phyloP scores from a whole-genome alignment of 2,329 filamentous ascomycete genomes.

The Furcasterigmium sp. region DNA sequence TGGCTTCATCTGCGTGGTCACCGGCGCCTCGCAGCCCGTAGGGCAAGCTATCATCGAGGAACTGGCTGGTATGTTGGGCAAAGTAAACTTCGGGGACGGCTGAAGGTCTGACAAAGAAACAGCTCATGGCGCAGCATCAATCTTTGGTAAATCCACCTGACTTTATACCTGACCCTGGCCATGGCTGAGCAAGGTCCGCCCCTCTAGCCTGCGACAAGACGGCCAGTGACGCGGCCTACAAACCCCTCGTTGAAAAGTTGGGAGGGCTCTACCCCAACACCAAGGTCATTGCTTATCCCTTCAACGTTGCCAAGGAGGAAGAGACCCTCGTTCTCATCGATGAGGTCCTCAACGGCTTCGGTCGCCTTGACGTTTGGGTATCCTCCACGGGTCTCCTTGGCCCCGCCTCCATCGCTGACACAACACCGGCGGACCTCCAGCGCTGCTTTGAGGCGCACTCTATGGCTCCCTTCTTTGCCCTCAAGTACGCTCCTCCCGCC shows the following conservation, averaged over 20 bases:
- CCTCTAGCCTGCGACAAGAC: conserved; percentile 41
- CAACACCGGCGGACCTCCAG: conserved; percentile 49
- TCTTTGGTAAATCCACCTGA: conserved; percentile 38
- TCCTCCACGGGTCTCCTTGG: conserved; percentile 53
- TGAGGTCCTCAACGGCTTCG: conserved; percentile 56
- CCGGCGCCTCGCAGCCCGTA: conserved; percentile 55
- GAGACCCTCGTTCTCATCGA: conserved; percentile 57
- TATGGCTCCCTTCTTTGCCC: conserved; percentile 58
- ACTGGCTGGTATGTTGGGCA: conserved; percentile 40
- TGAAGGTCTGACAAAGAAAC: conserved; percentile 10
- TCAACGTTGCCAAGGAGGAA: conserved; percentile 52
- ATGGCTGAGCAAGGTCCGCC: conserved; percentile 1
- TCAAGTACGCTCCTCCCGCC: conserved; percentile 59
- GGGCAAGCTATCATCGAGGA: conserved; percentile 56
- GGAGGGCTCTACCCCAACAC: conserved; percentile 45
- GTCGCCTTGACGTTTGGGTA: conserved; percentile 55
- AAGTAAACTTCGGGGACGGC: neutral
- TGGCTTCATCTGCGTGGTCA: conserved; percentile 61
- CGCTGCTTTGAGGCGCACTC: conserved; percentile 56
- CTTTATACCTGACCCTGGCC: neutral
- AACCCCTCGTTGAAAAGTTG: conserved; percentile 33
- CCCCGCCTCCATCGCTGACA: conserved; percentile 50
- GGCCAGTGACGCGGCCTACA: conserved; percentile 31
- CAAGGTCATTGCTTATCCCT: conserved; percentile 57
- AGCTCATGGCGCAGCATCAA: conserved; percentile 60